Conservation (phyloP, 2,329 filamentous ascomycete species). For the Aspergillus proliferans region DNA sequence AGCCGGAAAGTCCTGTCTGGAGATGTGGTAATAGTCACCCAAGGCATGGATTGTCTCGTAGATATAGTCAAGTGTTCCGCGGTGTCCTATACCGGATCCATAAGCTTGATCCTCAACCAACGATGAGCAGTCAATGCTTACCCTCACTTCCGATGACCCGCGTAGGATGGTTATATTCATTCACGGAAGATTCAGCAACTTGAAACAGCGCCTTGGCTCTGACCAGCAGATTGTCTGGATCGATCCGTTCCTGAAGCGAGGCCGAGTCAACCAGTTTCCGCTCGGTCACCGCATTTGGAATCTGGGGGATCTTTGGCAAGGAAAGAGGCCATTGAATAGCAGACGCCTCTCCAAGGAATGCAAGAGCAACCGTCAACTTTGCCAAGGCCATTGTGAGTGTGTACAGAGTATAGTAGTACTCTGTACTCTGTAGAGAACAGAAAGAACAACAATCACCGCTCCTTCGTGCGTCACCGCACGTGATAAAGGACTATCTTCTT, state of each 20-base stretch:
- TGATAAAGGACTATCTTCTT: too few species aligned
- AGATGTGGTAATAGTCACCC: constrained; percentile 26
- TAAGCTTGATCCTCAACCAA: neutral
- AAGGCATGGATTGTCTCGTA: constrained; percentile 44
- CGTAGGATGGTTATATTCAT: constrained; percentile 62
- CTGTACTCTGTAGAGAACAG: neutral
- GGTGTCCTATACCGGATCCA: constrained; percentile 42
- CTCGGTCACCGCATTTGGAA: constrained; percentile 9
- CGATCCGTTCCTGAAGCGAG: constrained; percentile 43
- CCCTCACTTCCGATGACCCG: constrained; percentile 64
- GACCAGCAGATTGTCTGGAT: constrained; percentile 48
- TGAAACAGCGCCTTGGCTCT: constrained; percentile 57
- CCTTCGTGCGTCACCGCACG: too few species aligned
- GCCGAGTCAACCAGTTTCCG: constrained; percentile 44
- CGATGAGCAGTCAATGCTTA: constrained; percentile 20
- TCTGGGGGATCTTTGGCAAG: constrained; percentile 6
- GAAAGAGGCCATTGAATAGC: constrained; percentile 17
- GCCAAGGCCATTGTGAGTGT: neutral
- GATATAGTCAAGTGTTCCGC: constrained; percentile 59
- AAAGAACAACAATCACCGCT: neutral
- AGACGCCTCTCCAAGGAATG: constrained; percentile 7
- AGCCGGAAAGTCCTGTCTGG: constrained; percentile 54
- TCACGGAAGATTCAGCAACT: constrained; percentile 53
- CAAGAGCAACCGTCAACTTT: constrained; percentile 1
- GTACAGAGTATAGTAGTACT: neutral